Percentiles rank a stretch among this genome's conserved stretches.
Conservation (phyloP, 768 basidiomycete species). For the Lyophyllum decastes region DNA sequence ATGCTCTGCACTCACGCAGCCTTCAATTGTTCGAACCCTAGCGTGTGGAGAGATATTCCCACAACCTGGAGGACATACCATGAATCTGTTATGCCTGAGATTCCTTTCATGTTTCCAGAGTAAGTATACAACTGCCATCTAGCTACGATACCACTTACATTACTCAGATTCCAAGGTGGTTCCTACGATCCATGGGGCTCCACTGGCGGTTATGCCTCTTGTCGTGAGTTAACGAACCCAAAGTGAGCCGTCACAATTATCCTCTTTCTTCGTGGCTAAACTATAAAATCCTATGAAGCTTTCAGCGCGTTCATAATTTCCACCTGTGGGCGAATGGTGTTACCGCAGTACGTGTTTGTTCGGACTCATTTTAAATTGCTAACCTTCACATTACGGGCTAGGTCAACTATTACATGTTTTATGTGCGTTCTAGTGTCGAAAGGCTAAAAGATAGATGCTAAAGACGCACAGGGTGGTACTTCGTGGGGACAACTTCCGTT, state of each 20-base stretch:
- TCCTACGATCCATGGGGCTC: conserved; percentile 17
- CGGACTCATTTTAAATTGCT: background rate
- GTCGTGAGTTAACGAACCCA: conserved; percentile 15
- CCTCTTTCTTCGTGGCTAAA: background rate
- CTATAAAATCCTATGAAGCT: background rate
- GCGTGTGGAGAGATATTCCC: conserved; percentile 16
- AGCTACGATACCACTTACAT: background rate
- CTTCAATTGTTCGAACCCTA: conserved; percentile 17
- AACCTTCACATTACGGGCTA: background rate
- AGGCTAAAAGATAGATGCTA: background rate
- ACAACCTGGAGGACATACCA: conserved; percentile 20
- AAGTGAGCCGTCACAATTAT: conserved; percentile 5
- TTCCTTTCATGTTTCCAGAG: conserved; percentile 21
- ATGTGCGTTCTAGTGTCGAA: background rate
- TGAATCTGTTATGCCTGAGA: conserved; percentile 15
- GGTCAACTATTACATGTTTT: conserved; percentile 19
- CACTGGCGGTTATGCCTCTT: conserved; percentile 10
- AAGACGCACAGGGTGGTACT: conserved; percentile 13
- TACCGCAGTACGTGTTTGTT: conserved; percentile 11
- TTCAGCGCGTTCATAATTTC: conserved; percentile 18
- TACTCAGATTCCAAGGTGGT: conserved; percentile 16
- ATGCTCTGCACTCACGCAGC: background rate
- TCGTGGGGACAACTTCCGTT: conserved; percentile 18
- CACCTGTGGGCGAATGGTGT: conserved; percentile 21
- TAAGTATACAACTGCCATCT: background rate